Evolutionary conservation across 352 stramenopile genomes (phyloP).

Genomic region (Thraustochytrium striatum): DNA sequence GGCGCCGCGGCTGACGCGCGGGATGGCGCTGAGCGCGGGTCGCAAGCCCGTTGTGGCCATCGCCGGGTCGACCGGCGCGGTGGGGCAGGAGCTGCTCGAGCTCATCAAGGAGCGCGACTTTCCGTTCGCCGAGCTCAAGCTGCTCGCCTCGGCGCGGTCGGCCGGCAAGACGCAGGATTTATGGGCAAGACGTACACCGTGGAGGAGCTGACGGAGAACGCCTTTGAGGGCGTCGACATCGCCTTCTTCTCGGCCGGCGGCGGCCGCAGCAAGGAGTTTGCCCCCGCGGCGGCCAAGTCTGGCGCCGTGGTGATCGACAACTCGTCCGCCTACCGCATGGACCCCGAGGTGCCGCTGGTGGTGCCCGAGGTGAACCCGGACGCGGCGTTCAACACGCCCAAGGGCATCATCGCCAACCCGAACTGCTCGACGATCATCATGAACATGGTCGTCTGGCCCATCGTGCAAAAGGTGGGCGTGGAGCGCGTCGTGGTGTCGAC

Average conservation of each 20-base stretch:
- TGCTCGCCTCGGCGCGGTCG: slow-evolving; percentile 49
- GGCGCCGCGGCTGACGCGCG: not conserved
- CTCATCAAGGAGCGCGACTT: slow-evolving; percentile 50
- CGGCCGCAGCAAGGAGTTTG: slow-evolving; percentile 51
- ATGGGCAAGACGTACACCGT: slow-evolving; percentile 51
- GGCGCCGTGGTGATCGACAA: slow-evolving; percentile 55
- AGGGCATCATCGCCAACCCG: slow-evolving; percentile 55
- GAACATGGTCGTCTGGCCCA: slow-evolving; percentile 50
- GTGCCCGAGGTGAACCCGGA: slow-evolving; percentile 55
- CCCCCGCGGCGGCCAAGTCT: slow-evolving; percentile 35
- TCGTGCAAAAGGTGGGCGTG: slow-evolving; percentile 50
- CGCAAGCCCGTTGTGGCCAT: slow-evolving; percentile 49
- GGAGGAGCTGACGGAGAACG: slow-evolving; percentile 53
- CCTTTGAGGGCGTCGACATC: slow-evolving; percentile 53
- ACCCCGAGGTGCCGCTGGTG: slow-evolving; percentile 51
- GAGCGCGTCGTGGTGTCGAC: slow-evolving; percentile 53
- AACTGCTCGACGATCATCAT: slow-evolving; percentile 58
- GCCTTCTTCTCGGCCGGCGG: slow-evolving; percentile 52
- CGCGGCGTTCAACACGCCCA: slow-evolving; percentile 21
- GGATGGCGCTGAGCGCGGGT: not conserved
- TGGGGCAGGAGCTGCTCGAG: slow-evolving; percentile 53
- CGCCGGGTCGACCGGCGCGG: slow-evolving; percentile 50
- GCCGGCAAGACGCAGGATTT: slow-evolving; percentile 51
- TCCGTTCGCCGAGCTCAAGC: slow-evolving; percentile 50
- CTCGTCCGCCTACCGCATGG: slow-evolving; percentile 54